Conservation (phyloP, 257 asterid genomes). For the Forsythia viridissima region DNA sequence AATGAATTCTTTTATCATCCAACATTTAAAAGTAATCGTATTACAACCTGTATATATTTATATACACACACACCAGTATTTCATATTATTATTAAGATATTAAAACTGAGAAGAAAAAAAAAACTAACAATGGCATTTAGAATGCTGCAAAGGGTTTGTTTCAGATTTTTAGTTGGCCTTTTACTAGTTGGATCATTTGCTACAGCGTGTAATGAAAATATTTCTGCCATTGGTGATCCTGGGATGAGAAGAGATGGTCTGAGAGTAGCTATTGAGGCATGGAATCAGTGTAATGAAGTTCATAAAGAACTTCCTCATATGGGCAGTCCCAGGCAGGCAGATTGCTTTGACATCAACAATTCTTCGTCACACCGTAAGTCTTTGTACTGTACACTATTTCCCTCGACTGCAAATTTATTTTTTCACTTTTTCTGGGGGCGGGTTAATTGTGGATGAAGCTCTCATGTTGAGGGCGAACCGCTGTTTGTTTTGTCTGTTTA, state of each 20-base stretch:
- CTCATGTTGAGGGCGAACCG: neutral
- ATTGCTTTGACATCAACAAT: conserved; percentile 44
- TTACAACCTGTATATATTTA: neutral
- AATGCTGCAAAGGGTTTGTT: neutral
- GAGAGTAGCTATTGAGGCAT: conserved; percentile 63
- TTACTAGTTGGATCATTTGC: conserved; percentile 1
- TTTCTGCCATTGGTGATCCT: conserved; percentile 62
- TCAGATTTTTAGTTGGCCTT: neutral
- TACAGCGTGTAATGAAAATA: neutral
- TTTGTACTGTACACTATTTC: neutral
- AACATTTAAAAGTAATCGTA: neutral
- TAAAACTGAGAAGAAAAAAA: neutral
- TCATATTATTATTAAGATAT: neutral
- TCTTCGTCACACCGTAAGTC: conserved; percentile 28
- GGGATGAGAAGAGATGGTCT: conserved; percentile 36
- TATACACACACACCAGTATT: too few relatives aligned
- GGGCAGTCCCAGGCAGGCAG: conserved; percentile 55
- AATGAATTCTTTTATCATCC: neutral
- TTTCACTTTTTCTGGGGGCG: too few relatives aligned
- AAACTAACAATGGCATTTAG: neutral
- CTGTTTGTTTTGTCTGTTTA: too few relatives aligned
- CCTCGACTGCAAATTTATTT: neutral
- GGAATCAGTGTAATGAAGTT: conserved; percentile 72
- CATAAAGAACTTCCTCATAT: conserved; percentile 52
- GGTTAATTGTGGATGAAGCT: neutral